A percentile compares a stretch with the other conserved stretches of the same genome.
Evolutionary conservation across 495 filamentous ascomycete species (phyloP).

Genomic region (Melanomma pulvis-pyrius): DNA sequence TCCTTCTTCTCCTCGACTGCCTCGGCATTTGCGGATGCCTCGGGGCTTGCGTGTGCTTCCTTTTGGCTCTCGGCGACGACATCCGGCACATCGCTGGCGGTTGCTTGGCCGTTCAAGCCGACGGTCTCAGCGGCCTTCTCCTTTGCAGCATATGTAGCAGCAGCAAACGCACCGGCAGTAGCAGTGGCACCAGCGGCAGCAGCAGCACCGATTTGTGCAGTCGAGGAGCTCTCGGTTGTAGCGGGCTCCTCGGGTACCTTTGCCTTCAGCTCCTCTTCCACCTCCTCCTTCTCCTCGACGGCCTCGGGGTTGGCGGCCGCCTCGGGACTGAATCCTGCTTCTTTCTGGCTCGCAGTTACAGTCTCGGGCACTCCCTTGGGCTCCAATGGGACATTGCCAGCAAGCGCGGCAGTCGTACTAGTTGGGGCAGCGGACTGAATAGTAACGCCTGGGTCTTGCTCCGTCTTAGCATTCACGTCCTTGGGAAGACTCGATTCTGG

Average conservation of each 20-base stretch:
- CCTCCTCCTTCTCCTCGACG: slow-evolving; percentile 36
- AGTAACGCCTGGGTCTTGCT: slow-evolving; percentile 55
- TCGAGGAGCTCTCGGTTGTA: slow-evolving; percentile 36
- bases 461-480: slow-evolving; percentile 44
- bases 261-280: slow-evolving; percentile 30
- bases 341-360: slow-evolving; percentile 31
- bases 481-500: slow-evolving; percentile 87
- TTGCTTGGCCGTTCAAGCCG: slow-evolving; percentile 26
- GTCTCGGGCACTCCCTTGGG: slow-evolving; percentile 34
- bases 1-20: slow-evolving; percentile 78
- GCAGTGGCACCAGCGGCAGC: slow-evolving; percentile 10
- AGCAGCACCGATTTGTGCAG: neutral
- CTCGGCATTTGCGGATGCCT: slow-evolving; percentile 60
- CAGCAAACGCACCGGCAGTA: slow-evolving; percentile 20
- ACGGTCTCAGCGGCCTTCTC: slow-evolving; percentile 28
- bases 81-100: slow-evolving; percentile 58
- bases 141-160: slow-evolving; percentile 37
- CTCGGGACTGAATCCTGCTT: slow-evolving; percentile 26
- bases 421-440: slow-evolving; percentile 70
- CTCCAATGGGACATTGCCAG: slow-evolving; percentile 71
- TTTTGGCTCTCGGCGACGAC: slow-evolving; percentile 69
- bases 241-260: slow-evolving; percentile 34
- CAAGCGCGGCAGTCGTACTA: slow-evolving; percentile 74
- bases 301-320: slow-evolving; percentile 29
- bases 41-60: slow-evolving; percentile 59